Evolutionary conservation across 768 basidiomycete species (phyloP).

Genomic region (Mycena epipterygia): DNA sequence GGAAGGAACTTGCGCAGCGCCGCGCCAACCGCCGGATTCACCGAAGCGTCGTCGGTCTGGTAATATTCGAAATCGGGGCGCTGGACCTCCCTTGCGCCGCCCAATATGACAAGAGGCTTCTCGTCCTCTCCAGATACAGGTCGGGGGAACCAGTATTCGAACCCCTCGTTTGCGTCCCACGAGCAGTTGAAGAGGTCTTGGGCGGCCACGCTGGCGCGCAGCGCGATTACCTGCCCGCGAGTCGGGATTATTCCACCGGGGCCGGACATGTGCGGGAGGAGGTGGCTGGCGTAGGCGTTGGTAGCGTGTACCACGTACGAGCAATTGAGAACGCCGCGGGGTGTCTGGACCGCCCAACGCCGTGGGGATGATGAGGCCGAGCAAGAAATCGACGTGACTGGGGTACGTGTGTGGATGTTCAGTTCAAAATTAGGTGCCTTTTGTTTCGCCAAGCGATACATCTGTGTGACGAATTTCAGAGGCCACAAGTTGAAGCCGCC

Average conservation of each 20-base stretch:
- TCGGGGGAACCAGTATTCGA: slow-evolving; percentile 90
- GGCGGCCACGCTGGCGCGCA: slow-evolving; percentile 52
- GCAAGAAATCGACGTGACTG: slow-evolving; percentile 64
- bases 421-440: slow-evolving; percentile 55
- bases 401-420: slow-evolving; percentile 79
- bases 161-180: slow-evolving; percentile 67
- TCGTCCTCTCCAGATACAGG: slow-evolving; percentile 47
- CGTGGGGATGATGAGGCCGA: slow-evolving; percentile 37
- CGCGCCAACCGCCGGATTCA: slow-evolving; percentile 62
- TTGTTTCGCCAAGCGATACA: slow-evolving; percentile 62
- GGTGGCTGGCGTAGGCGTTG: slow-evolving; percentile 84
- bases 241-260: slow-evolving; percentile 73
- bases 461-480: slow-evolving; percentile 80
- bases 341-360: slow-evolving; percentile 72
- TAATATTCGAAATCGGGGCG: slow-evolving; percentile 63
- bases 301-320: slow-evolving; percentile 86
- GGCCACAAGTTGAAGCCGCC: slow-evolving; percentile 83
- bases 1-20: slow-evolving; percentile 74
- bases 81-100: slow-evolving; percentile 71
- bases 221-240: slow-evolving; percentile 75
- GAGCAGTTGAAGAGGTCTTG: slow-evolving; percentile 57
- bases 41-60: slow-evolving; percentile 67
- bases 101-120: slow-evolving; percentile 76
- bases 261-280: slow-evolving; percentile 78
- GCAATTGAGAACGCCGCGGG: slow-evolving; percentile 74